Conservation (phyloP, 495 filamentous ascomycete species). For the Penicillium coprophilum region DNA sequence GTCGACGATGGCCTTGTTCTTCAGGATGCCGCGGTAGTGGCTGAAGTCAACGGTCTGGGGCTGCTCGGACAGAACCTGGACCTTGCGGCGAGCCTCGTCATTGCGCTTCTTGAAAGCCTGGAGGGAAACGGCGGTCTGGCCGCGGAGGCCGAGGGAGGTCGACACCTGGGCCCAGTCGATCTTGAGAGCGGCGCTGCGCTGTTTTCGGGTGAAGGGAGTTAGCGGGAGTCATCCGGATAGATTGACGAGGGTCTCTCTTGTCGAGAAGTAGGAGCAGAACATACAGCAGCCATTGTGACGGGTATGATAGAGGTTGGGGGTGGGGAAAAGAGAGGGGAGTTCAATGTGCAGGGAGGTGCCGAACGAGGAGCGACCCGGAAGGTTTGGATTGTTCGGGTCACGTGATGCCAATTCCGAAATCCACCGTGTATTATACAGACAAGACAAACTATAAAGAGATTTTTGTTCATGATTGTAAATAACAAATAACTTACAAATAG, state of each 20-base stretch:
- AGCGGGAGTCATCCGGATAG: conserved; percentile 24
- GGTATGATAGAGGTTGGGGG: conserved; percentile 43
- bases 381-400: conserved; percentile 45
- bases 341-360: conserved; percentile 44
- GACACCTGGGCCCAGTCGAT: conserved; percentile 96
- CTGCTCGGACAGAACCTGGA: conserved; percentile 72
- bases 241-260: conserved; percentile 14
- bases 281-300: conserved; percentile 84
- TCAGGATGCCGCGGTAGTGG: conserved; percentile 85
- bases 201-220: conserved; percentile 35
- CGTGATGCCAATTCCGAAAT: conserved; percentile 44
- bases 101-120: conserved; percentile 99
- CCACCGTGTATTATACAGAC: conserved; percentile 15
- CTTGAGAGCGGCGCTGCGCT: conserved; percentile 98
- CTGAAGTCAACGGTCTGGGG: conserved; percentile 86
- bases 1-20: conserved; percentile 91
- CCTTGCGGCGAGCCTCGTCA: conserved; percentile 94
- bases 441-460: background rate
- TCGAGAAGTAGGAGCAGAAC: conserved; percentile 40
- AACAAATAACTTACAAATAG: background rate
- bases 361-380: conserved; percentile 47
- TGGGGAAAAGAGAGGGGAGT: conserved; percentile 40
- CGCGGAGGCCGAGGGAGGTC: conserved; percentile 90
- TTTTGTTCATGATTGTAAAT: background rate
- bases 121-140: conserved; percentile 85